Evolutionary conservation across 192 early-diverging fungal genomes (phyloP), one percentile per base, ranked within the genome.

Genomic region (Geosiphon pyriformis): DNA sequence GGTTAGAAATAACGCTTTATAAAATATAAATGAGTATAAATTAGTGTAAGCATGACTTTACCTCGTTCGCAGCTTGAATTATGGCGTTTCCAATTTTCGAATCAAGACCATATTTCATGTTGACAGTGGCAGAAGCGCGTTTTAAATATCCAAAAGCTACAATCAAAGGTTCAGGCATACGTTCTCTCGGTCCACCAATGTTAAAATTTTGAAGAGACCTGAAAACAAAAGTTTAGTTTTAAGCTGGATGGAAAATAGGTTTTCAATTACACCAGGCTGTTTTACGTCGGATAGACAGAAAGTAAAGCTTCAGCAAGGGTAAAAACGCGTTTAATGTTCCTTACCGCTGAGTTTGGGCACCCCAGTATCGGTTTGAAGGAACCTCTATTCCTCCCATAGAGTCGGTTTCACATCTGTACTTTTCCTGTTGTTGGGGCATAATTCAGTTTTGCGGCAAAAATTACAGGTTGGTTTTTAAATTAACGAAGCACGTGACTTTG

Each of bases 161-260:
- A 82, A 99, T 94, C 54, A 99, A 84, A 51, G 92, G 90, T 42
- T 90, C 89, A 23, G 96, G 96, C 92, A 99, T 99, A 67, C 90
- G 87, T 72, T 97, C 96, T 52, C 79, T 82, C 51, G 79, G 75
- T 4, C 94, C 95, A 67, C 95, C 94, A 76, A 99, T 99, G 71
- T 99, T 87, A 79, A 99, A 99, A 82, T 99, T 99, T 82, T 92
- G 87, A 55, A 95, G 81, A 33, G 94, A 97, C 58, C 87, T 89
- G 67, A 46, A 12, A 30, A 23, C 25, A 17, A 33, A 48, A 57
- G 50, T 12, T 6, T 29, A 12, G 7, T 17, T 54, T 27, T n/a
- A 54, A 58, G 2, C 6, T 56, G n/a, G 18, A n/a, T n/a, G n/a
- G n/a, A n/a, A n/a, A n/a, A n/a, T n/a, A n/a, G n/a, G n/a, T n/a